Conservation (phyloP, 1,284 basidiomycete genomes). For the Ceratorhiza oryzae-sativae region DNA sequence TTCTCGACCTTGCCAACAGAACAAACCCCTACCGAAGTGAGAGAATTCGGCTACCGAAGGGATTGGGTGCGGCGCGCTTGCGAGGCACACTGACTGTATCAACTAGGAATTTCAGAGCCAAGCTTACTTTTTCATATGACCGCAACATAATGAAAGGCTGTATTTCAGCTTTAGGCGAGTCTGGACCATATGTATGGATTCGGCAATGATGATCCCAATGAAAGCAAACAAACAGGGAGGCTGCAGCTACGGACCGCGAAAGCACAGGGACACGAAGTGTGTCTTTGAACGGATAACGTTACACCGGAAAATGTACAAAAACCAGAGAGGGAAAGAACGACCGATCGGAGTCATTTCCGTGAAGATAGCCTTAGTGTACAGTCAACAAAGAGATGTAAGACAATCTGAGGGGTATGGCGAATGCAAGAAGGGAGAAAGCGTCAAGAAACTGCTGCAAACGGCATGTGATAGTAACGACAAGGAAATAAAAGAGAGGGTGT, state of each 20-base stretch:
- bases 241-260: background rate
- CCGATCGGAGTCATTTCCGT: slow-evolving; percentile 28
- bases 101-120: no score
- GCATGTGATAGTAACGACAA: slow-evolving; percentile 33
- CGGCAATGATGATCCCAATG: slow-evolving; percentile 4
- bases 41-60: slow-evolving; percentile 5
- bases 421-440: slow-evolving; percentile 29
- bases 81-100: background rate
- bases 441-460: slow-evolving; percentile 2
- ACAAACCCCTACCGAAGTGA: slow-evolving; percentile 10
- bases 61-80: slow-evolving; percentile 1
- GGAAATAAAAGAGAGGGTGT: slow-evolving; percentile 21
- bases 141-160: background rate
- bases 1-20: slow-evolving; percentile 19
- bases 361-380: slow-evolving; percentile 37
- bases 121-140: background rate
- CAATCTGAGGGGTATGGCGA: slow-evolving; percentile 36
- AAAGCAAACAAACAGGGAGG: slow-evolving; percentile 11
- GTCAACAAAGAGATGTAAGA: slow-evolving; percentile 30
- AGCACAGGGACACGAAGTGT: background rate
- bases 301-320: slow-evolving; percentile 38
- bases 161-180: slow-evolving; percentile 1
- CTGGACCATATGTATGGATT: background rate
- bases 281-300: slow-evolving; percentile 26
- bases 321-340: slow-evolving; percentile 4